Evolutionary conservation across 352 stramenopile genomes (phyloP).

Genomic region (Phytophthora colocasiae): DNA sequence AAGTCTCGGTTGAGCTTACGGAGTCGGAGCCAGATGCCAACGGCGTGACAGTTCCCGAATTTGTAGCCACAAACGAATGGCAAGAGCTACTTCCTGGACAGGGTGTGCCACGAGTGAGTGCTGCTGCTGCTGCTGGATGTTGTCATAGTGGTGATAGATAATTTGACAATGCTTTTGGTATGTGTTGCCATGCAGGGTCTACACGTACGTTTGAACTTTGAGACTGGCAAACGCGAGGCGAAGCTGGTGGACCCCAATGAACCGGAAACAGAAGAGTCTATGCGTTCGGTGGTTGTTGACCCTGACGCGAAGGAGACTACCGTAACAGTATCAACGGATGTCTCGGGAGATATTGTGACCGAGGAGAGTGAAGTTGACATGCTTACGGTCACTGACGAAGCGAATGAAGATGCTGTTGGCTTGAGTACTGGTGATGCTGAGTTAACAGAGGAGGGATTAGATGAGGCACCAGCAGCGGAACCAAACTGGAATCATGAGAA

Average conservation of each 20-base stretch:
- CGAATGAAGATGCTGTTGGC: constrained; percentile 6
- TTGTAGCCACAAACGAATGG: constrained; percentile 66
- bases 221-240: constrained; percentile 85
- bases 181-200: constrained; percentile 61
- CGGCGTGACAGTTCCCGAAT: constrained; percentile 41
- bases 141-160: neutral
- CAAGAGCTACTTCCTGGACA: constrained; percentile 72
- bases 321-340: constrained; percentile 65
- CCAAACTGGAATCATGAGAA: constrained; percentile 89
- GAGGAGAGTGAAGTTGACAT: constrained; percentile 31
- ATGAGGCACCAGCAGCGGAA: constrained; percentile 48
- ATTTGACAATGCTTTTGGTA: constrained; percentile 11
- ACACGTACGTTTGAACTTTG: constrained; percentile 83
- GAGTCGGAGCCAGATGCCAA: constrained; percentile 9
- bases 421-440: neutral
- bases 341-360: constrained; percentile 54
- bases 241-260: constrained; percentile 72
- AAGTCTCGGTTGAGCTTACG: constrained; percentile 14
- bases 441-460: constrained; percentile 14
- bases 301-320: constrained; percentile 41
- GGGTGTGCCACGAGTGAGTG: constrained; percentile 62
- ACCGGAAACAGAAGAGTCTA: constrained; percentile 32
- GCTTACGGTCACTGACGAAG: constrained; percentile 27
- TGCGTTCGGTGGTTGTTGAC: constrained; percentile 49
- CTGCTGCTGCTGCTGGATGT: neutral